Evolutionary conservation across 257 asterid species (phyloP), one percentile per base, ranked within the genome.

Genomic region (Lavandula angustifolia): DNA sequence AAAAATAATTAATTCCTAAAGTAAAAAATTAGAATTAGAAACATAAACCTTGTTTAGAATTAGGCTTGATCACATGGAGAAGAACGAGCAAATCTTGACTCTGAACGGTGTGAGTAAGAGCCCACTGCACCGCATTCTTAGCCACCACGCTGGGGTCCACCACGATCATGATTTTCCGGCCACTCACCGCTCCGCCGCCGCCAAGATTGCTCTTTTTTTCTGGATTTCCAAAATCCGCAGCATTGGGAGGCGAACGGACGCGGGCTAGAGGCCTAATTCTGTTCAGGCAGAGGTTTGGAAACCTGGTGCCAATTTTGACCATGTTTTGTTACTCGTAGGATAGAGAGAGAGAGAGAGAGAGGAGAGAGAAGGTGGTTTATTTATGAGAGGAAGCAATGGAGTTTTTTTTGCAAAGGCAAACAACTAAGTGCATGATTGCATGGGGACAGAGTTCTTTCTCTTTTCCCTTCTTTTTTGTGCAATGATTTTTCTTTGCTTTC

Each of bases 91-190:
- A 27, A 68, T 89, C 96, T 64, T 85, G 89, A 70, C 76, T 71
- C 59, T 83, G 91, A 68, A 89, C 80, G 0, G 91, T 70, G 70
- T 89, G 96, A 63, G 84, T 85, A 54, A 89, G 80, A 54, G 94
- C 86, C 95, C 95, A 89, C 49, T 82, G 82, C 66, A 89, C 78
- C 0, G 95, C 94, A 61, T 74, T 79, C 75, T 80, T 89, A 2
- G 91, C 80, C 76, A 81, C 94, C 34, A 60, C 46, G 60, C 87
- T 81, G 9, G 87, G 67, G 63, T 89, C 96, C 5, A 89, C 86
- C 52, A 89, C 86, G 58, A 89, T 81, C 94, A 89, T 80, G 49
- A 89, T 82, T 78, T 76, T 86, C 80, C 95, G 81, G 53, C 87
- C 95, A 73, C 70, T 70, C 1, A 61, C 27, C 0, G 60, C 68